phyloP scores from a whole-genome alignment of 495 filamentous ascomycete genomes.

The Aspergillus campestris region DNA sequence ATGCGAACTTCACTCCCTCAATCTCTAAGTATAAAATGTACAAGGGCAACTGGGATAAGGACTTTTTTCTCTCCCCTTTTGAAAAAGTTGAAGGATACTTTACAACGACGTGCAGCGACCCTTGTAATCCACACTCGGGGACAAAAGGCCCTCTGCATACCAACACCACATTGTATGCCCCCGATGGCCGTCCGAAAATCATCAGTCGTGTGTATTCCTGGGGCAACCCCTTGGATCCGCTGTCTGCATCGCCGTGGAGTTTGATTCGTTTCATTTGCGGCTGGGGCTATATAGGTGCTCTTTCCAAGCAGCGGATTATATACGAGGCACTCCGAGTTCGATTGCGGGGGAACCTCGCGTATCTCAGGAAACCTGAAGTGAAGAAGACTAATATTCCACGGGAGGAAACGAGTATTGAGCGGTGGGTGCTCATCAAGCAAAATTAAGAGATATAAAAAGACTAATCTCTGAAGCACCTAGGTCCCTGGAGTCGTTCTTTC shows the following conservation, averaged over 20 bases:
- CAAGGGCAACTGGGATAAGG: constrained; percentile 9
- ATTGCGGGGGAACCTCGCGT: constrained; percentile 6
- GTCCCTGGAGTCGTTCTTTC: too few relatives aligned
- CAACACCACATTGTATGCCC: background rate
- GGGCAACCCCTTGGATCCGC: constrained; percentile 1
- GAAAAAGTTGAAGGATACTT: constrained; percentile 14
- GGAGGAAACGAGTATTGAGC: background rate
- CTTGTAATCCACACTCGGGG: too few relatives aligned
- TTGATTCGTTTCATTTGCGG: background rate
- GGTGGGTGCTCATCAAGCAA: background rate
- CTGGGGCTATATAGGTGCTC: constrained; percentile 1
- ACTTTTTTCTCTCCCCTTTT: constrained; percentile 17
- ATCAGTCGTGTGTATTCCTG: constrained; percentile 8
- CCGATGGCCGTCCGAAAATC: constrained; percentile 1
- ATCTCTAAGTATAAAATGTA: constrained; percentile 7
- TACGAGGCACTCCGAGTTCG: constrained; percentile 8
- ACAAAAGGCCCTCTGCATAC: background rate
- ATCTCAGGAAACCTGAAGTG: constrained; percentile 4
- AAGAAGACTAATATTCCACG: constrained; percentile 3
- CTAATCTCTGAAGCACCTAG: too few relatives aligned
- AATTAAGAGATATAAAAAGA: too few relatives aligned
- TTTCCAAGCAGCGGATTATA: constrained; percentile 2
- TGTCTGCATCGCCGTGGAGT: constrained; percentile 1
- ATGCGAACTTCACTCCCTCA: constrained; percentile 5
- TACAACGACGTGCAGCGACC: too few relatives aligned